These are phyloP conservation scores for Psilocybe azurescens DNA, from an alignment of 768 basidiomycete genomes.

Conservation along the genomic window DNA sequence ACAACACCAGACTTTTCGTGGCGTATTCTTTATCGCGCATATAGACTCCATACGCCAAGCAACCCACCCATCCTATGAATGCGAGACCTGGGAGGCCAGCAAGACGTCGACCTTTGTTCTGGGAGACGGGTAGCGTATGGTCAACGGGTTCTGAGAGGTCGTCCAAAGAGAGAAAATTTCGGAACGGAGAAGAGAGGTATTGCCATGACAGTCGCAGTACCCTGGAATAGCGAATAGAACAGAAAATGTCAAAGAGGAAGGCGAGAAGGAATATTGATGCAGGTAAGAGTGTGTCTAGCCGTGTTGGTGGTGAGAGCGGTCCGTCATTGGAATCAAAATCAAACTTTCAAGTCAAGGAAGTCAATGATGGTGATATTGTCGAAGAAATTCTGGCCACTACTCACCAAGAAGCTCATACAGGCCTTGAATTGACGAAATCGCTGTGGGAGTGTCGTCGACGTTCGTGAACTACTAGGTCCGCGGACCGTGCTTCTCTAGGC, in stretches of 20 bases:
- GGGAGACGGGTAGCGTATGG: conserved; percentile 26
- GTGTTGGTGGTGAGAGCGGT: conserved; percentile 21
- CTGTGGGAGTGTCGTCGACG: conserved; percentile 24
- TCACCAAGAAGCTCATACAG: conserved; percentile 23
- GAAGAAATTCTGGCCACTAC: conserved; percentile 9
- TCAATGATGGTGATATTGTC: conserved; percentile 7
- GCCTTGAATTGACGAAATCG: conserved; percentile 16
- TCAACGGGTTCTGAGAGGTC: conserved; percentile 52
- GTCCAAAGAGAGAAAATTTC: conserved; percentile 54
- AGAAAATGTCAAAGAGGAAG: conserved; percentile 34
- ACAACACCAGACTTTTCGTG: conserved; percentile 35
- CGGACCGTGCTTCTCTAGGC: conserved; percentile 21
- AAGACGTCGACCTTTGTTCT: conserved; percentile 38
- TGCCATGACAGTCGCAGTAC: conserved; percentile 24
- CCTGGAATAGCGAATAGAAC: conserved; percentile 32
- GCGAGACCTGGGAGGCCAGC: conserved; percentile 42
- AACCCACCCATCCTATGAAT: conserved; percentile 47
- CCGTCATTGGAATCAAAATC: conserved; percentile 17
- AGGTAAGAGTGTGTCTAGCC: conserved; percentile 28
- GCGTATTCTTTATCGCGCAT: conserved; percentile 25
- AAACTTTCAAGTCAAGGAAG: conserved; percentile 12
- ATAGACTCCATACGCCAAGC: conserved; percentile 39
- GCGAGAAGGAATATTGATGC: conserved; percentile 33
- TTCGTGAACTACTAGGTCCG: conserved; percentile 23
- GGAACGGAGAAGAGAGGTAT: conserved; percentile 45